A percentile compares a stretch with the other conserved stretches of the same genome.
phyloP scores from a whole-genome alignment of 2,329 filamentous ascomycete genomes.

The Ceratocystis colombiana region DNA sequence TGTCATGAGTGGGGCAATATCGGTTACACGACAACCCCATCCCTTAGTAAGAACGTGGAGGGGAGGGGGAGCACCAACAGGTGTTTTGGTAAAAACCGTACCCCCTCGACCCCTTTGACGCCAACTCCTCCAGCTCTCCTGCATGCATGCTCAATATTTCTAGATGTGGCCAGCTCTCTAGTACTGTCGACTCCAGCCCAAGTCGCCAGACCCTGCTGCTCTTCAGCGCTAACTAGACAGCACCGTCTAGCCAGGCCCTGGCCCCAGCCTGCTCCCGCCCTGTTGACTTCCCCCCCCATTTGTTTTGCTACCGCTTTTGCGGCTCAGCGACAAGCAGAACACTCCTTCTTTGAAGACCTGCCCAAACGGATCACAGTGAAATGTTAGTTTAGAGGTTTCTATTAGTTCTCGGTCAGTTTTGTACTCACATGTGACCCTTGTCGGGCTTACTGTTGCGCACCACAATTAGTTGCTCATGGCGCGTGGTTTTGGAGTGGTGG shows the following conservation, averaged over 20 bases:
- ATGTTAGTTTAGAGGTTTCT: constrained; percentile 14
- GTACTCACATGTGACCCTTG: constrained; percentile 23
- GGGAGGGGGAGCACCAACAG: not conserved
- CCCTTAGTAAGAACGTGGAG: not conserved
- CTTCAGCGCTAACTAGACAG: not conserved
- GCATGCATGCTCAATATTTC: not conserved
- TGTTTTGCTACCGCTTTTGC: not conserved
- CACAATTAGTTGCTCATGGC: constrained; percentile 23
- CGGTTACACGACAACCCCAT: not conserved
- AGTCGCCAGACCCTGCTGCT: no score
- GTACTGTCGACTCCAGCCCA: no score
- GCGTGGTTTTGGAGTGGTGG: constrained; percentile 17
- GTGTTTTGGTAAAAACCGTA: constrained; percentile 4
- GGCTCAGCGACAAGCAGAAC: constrained; percentile 31
- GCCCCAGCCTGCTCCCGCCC: not conserved
- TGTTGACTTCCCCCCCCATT: not conserved
- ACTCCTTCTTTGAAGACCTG: constrained; percentile 24
- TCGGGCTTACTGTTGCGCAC: constrained; percentile 18
- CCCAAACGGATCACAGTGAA: constrained; percentile 13
- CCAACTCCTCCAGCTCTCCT: not conserved
- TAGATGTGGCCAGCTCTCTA: not conserved
- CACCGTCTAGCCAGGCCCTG: not conserved
- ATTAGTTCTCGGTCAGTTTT: constrained; percentile 16
- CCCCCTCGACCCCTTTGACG: not conserved
- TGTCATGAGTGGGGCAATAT: constrained; percentile 1